Evolutionary conservation across 371 early-diverging fungal genomes (phyloP).

Genomic region (Coemansia sp.): DNA sequence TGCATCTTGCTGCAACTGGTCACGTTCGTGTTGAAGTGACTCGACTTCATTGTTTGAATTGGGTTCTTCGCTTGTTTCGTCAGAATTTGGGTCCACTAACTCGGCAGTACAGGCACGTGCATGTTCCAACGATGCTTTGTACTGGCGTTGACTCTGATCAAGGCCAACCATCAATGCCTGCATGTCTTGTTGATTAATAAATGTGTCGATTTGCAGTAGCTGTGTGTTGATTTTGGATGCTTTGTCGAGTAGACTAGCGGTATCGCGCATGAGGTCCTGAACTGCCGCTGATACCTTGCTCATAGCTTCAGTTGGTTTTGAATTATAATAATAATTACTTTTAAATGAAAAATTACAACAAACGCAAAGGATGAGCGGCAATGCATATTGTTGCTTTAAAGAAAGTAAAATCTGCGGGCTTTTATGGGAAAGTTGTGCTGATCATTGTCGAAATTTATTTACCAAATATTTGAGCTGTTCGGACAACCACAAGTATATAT

Average conservation of each 20-base stretch:
- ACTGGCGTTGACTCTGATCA: slow-evolving; percentile 24
- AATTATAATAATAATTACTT: too few relatives aligned
- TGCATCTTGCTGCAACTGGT: slow-evolving; percentile 21
- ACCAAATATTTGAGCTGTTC: too few relatives aligned
- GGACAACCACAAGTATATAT: too few relatives aligned
- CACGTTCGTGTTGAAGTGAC: slow-evolving; percentile 23
- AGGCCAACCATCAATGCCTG: slow-evolving; percentile 17
- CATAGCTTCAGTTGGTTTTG: slow-evolving; percentile 8
- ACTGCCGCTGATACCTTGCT: slow-evolving; percentile 31
- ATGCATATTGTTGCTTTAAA: too few relatives aligned
- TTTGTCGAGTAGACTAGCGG: slow-evolving; percentile 42
- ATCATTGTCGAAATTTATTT: too few relatives aligned
- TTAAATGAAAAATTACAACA: too few relatives aligned
- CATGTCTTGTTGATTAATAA: slow-evolving; percentile 10
- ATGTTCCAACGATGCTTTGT: slow-evolving; percentile 23
- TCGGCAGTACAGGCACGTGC: slow-evolving; percentile 6
- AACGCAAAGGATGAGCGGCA: too few relatives aligned
- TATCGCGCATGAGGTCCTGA: slow-evolving; percentile 50
- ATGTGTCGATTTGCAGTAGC: slow-evolving; percentile 40
- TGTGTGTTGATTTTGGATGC: slow-evolving; percentile 40
- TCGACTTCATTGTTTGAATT: background rate
- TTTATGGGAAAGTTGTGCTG: too few relatives aligned
- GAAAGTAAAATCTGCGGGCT: too few relatives aligned
- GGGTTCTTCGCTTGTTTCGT: background rate
- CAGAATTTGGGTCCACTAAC: background rate